Evolutionary conservation across 2,329 filamentous ascomycete species (phyloP), one percentile per base, ranked within the genome.

Genomic region (Epicoccum sorghinum): DNA sequence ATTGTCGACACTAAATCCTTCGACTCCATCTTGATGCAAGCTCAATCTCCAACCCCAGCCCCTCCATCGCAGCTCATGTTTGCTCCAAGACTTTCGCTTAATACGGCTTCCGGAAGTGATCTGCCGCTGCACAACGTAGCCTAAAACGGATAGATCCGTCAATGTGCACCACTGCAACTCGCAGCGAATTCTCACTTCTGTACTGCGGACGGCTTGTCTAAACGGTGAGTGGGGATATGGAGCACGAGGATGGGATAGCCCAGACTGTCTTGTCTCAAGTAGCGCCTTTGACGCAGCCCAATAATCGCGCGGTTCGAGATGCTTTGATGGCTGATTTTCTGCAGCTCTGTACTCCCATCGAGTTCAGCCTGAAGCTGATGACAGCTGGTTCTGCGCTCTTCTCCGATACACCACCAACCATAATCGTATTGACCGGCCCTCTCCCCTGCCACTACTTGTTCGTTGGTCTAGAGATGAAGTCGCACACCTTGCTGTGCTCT

Each of bases 181-280:
- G 52, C 52, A 55, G 52, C 46, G 52, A 55, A n/a, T 41, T 55
- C 46, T 49, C 52, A 55, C 41, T 42, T 49, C 41, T 41, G 45
- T 36, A 38, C 18, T 38, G 46, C 46, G 6, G 40, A 37, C 52
- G 40, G 52, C 45, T 40, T 18, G 35, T 39, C 45, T 27, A 40
- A 41, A 48, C 29, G 35, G 45, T 41, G 24, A 49, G n/a, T 49
- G 36, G 29, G 40, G 22, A 35, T 35, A 7, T 24, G 30, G 30
- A 50, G 52, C 52, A 55, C 52, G 52, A 55, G 52, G 52, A 46
- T 50, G 35, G 41, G 29, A 49, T 40, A 49, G 9, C 30, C 41
- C 41, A 42, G 41, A 37, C 14, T 46, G 41, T 50, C 37, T 50
- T 46, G 27, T 32, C 30, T 46, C 41, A 55, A 29, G 37, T 41